phyloP scores from a whole-genome alignment of 345 rosid genomes.

The Isatis tinctoria region DNA sequence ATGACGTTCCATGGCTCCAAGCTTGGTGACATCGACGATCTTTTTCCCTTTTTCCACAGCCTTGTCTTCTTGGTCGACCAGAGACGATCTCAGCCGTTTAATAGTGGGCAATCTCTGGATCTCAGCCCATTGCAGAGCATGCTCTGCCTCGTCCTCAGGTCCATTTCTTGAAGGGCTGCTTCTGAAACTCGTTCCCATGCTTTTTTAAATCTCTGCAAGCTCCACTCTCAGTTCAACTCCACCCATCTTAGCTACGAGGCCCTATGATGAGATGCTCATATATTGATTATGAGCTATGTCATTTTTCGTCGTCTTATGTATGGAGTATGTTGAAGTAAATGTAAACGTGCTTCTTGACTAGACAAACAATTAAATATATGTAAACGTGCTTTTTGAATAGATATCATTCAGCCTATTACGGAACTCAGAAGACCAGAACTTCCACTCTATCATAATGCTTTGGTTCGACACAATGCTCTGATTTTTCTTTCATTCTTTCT shows the following conservation, averaged over 20 bases:
- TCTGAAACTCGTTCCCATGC: conserved; percentile 44
- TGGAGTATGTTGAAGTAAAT: too few species aligned
- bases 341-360: too few species aligned
- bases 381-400: background rate
- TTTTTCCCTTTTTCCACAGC: conserved; percentile 18
- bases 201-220: conserved; percentile 49
- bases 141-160: conserved; percentile 32
- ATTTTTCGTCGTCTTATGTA: background rate
- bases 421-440: too few species aligned
- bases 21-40: conserved; percentile 49
- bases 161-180: conserved; percentile 32
- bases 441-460: too few species aligned
- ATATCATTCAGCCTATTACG: too few species aligned
- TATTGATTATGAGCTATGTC: background rate
- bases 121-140: conserved; percentile 54
- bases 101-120: conserved; percentile 65
- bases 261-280: background rate
- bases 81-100: conserved; percentile 49
- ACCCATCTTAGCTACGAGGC: conserved; percentile 10
- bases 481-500: too few species aligned
- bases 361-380: background rate
- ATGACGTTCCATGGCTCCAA: conserved; percentile 48
- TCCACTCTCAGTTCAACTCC: conserved; percentile 41
- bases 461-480: too few species aligned
- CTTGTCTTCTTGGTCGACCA: conserved; percentile 31